Evolutionary conservation across 2,329 filamentous ascomycete species (phyloP), one percentile per base, ranked within the genome.

Genomic region (Paracoccidioides brasiliensis): DNA sequence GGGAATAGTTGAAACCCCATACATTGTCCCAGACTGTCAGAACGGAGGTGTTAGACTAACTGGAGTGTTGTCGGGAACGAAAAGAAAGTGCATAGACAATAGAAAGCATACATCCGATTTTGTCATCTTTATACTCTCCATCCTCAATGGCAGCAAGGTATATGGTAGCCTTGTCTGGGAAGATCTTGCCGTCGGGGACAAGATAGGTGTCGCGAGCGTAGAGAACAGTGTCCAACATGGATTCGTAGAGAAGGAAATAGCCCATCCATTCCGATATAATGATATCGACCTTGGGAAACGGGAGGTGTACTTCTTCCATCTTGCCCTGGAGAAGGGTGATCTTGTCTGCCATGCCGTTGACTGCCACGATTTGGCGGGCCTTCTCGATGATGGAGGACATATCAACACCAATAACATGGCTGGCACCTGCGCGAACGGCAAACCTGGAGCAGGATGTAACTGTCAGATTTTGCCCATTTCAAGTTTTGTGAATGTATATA

Each of bases 181-280:
- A 97, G 74, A 98, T 97, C 65, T 96, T 78, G 61, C 91, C 91
- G 63, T 87, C 87, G 70, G 87, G 85, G 60, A 77, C 78, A 58
- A 98, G 83, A 74, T 95, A 98, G 71, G 80, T 86, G 79, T 98
- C 93, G 65, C 93, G 85, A 32, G 93, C 93, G 70, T 96, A 97
- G 57, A 98, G 81, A 52, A 98, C 93, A 37, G 93, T 98, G 76
- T 98, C 93, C 68, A 98, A 75, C 93, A 98, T 98, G 81, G 82
- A 88, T 82, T 98, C 93, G 75, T 98, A 98, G 59, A 98, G 83
- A 54, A 98, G 78, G 78, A 97, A 97, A 78, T 98, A 98, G 38
- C 93, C 93, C 93, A 98, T 98, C 93, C 93, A 98, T 78, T 98
- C 93, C 1, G 91, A 97, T 71, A 98, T 95, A 76, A 98, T 98